Percentiles rank a stretch among this genome's conserved stretches.
Evolutionary conservation across 2,329 filamentous ascomycete genomes (phyloP).

Genomic region (Davidsoniella eucalypti): DNA sequence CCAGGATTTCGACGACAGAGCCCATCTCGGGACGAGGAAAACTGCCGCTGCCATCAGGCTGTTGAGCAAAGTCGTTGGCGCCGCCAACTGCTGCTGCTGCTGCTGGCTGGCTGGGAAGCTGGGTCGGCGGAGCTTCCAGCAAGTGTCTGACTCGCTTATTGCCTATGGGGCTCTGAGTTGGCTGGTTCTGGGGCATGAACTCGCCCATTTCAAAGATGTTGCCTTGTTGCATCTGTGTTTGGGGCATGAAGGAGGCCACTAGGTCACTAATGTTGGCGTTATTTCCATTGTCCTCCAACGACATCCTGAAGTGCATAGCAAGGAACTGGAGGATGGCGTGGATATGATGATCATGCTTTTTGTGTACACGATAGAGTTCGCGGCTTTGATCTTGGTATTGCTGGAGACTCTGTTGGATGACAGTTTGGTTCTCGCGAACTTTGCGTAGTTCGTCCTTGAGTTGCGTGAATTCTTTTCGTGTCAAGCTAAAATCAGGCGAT

Average conservation of each 20-base stretch:
- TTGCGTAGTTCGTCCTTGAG: constrained; percentile 68
- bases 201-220: constrained; percentile 47
- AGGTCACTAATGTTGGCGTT: constrained; percentile 69
- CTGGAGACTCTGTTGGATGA: constrained; percentile 65
- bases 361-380: constrained; percentile 21
- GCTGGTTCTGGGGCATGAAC: constrained; percentile 29
- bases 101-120: constrained; percentile 13
- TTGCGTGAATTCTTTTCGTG: constrained; percentile 57
- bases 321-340: constrained; percentile 97
- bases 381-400: constrained; percentile 13
- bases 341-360: constrained; percentile 95
- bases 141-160: constrained; percentile 37
- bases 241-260: constrained; percentile 59
- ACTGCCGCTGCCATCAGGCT: constrained; percentile 21
- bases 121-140: constrained; percentile 29
- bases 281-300: constrained; percentile 57
- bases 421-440: constrained; percentile 69
- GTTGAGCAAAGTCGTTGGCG: constrained; percentile 13
- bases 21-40: constrained; percentile 26
- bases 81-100: too few relatives aligned
- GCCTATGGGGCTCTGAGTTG: constrained; percentile 24
- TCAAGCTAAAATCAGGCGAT: constrained; percentile 19
- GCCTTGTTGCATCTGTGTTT: constrained; percentile 30
- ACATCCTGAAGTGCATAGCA: constrained; percentile 90
- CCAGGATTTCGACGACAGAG: constrained; percentile 44